These are phyloP conservation scores for Salix exigua DNA, from an alignment of 345 rosid species.

Conservation along the genomic window DNA sequence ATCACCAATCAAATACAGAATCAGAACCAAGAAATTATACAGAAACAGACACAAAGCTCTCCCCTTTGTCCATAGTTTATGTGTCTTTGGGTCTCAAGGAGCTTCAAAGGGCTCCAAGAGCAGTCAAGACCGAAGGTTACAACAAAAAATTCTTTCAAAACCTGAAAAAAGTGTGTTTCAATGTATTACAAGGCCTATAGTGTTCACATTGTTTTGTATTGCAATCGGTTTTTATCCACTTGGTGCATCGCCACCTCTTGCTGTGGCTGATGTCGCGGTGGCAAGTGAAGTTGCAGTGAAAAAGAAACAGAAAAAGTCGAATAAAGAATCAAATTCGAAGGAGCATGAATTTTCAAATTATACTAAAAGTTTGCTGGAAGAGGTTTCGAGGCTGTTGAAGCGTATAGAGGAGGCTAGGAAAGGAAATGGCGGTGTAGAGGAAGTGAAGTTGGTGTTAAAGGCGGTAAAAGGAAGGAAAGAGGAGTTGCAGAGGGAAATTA, in stretches of 20 bases:
- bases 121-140: conserved; percentile 10
- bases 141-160: conserved; percentile 18
- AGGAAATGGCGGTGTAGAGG: conserved; percentile 42
- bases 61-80: conserved; percentile 25
- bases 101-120: conserved; percentile 18
- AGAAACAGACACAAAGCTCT: conserved; percentile 7
- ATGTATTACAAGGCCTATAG: conserved; percentile 41
- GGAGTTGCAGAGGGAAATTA: conserved; percentile 57
- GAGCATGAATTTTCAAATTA: conserved; percentile 50
- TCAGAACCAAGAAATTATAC: conserved; percentile 22
- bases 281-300: conserved; percentile 37
- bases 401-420: conserved; percentile 53
- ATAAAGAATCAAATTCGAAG: conserved; percentile 28
- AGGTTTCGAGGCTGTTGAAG: conserved; percentile 51
- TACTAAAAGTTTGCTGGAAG: conserved; percentile 58
- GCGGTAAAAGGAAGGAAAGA: conserved; percentile 55
- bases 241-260: conserved; percentile 41
- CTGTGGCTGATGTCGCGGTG: conserved; percentile 46
- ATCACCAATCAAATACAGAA: conserved; percentile 7
- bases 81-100: conserved; percentile 19
- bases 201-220: conserved; percentile 51
- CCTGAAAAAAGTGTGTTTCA: conserved; percentile 26
- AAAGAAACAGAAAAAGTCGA: conserved; percentile 27
- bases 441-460: conserved; percentile 42
- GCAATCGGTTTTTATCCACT: conserved; percentile 59